These are phyloP conservation scores for Peniophora sp. DNA, from an alignment of 1,284 basidiomycete genomes.

Conservation along the genomic window DNA sequence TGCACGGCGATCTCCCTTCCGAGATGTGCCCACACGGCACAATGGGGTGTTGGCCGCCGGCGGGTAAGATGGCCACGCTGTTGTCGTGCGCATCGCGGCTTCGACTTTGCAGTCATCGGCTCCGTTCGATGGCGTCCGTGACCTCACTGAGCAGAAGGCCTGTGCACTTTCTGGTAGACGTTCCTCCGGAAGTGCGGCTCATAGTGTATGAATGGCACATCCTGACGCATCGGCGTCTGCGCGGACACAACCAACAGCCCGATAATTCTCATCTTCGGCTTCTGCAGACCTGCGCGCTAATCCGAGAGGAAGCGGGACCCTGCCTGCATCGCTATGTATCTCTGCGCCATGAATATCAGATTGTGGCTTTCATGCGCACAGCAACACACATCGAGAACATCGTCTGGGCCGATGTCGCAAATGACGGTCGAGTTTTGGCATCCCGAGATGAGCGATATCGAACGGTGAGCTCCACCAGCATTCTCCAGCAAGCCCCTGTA, in stretches of 20 bases:
- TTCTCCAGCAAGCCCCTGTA: not conserved
- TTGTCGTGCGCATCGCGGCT: no score
- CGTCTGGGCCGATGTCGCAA: conserved; percentile 30
- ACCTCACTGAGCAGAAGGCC: not conserved
- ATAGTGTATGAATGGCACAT: conserved; percentile 25
- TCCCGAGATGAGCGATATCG: conserved; percentile 7
- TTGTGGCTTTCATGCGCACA: conserved; percentile 21
- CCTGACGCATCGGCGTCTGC: conserved; percentile 12
- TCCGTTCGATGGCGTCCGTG: no score
- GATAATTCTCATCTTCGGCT: conserved; percentile 26
- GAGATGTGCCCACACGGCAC: no score
- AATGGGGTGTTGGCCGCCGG: no score
- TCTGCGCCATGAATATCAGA: conserved; percentile 30
- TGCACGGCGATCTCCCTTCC: no score
- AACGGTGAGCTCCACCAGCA: not conserved
- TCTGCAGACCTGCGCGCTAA: conserved; percentile 23
- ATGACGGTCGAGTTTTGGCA: conserved; percentile 27
- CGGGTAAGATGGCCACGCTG: no score
- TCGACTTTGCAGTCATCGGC: no score
- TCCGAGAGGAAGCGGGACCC: conserved; percentile 22
- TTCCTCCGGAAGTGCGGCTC: conserved; percentile 31
- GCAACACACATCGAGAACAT: conserved; percentile 16
- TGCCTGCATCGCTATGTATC: conserved; percentile 27
- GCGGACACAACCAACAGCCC: conserved; percentile 23
- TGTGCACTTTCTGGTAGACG: conserved; percentile 16